Evolutionary conservation across 2,329 filamentous ascomycete genomes (phyloP).

Genomic region (Chaetomiaceae sp.): DNA sequence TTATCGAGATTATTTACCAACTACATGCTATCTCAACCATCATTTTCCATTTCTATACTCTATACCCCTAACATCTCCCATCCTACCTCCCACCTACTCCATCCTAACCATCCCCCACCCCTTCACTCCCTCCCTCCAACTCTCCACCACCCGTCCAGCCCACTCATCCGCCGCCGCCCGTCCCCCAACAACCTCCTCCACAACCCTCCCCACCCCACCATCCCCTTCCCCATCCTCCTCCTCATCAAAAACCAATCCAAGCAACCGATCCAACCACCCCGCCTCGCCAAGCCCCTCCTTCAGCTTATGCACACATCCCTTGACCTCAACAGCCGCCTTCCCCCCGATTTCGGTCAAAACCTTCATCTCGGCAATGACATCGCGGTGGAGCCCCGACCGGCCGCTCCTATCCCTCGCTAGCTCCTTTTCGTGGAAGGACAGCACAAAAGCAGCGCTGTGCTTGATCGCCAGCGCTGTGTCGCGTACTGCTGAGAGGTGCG

Average conservation of each 20-base stretch:
- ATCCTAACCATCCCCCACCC: slow-evolving; percentile 36
- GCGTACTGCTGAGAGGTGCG: slow-evolving; percentile 36
- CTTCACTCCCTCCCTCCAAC: slow-evolving; percentile 37
- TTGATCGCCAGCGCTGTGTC: slow-evolving; percentile 34
- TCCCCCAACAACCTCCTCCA: slow-evolving; percentile 30
- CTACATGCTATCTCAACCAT: no score
- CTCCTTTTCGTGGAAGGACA: slow-evolving; percentile 31
- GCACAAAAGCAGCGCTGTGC: slow-evolving; percentile 31
- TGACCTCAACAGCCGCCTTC: slow-evolving; percentile 29
- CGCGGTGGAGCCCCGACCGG: slow-evolving; percentile 31
- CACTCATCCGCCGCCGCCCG: slow-evolving; percentile 32
- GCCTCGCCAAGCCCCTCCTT: slow-evolving; percentile 31
- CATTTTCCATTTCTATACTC: background rate
- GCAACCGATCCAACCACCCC: slow-evolving; percentile 37
- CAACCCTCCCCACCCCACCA: slow-evolving; percentile 24
- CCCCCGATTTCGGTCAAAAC: slow-evolving; percentile 28
- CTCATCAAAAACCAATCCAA: slow-evolving; percentile 31
- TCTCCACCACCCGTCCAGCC: slow-evolving; percentile 34
- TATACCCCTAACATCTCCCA: no score
- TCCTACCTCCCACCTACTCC: slow-evolving; percentile 26
- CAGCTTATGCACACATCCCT: slow-evolving; percentile 31
- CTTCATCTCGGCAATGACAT: slow-evolving; percentile 33
- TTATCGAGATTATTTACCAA: no score
- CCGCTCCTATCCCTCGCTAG: slow-evolving; percentile 33
- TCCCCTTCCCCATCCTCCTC: slow-evolving; percentile 20